Conservation (phyloP, 1,284 basidiomycete genomes). For the Boletellus sp. region DNA sequence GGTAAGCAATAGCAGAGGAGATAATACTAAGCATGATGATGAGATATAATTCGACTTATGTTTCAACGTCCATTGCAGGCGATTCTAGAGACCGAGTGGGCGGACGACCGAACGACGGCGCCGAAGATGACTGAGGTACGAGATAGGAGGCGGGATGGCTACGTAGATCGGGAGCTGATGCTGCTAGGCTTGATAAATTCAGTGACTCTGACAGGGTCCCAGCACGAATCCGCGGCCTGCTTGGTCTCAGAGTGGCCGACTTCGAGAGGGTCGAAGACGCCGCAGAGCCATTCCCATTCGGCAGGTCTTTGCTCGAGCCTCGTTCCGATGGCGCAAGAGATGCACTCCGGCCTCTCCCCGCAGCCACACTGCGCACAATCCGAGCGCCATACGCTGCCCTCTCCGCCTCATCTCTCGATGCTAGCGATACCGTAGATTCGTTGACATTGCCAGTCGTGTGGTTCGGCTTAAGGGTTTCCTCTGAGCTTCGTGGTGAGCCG, state of each 20-base stretch:
- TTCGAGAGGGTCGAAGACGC: conserved; percentile 21
- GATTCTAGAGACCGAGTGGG: conserved; percentile 11
- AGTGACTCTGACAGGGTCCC: conserved; percentile 5
- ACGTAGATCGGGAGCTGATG: conserved; percentile 28
- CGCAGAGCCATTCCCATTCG: conserved; percentile 12
- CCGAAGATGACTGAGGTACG: conserved; percentile 8
- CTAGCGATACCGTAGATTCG: conserved; percentile 44
- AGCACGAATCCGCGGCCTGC: conserved; percentile 9
- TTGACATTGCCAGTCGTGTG: conserved; percentile 35
- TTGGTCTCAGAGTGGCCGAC: conserved; percentile 23
- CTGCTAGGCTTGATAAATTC: conserved; percentile 18
- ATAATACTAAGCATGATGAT: conserved; percentile 11
- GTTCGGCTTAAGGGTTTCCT: conserved; percentile 62
- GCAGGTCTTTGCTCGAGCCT: conserved; percentile 8
- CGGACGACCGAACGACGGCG: conserved; percentile 7
- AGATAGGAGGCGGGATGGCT: conserved; percentile 7
- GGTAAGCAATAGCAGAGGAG: conserved; percentile 18
- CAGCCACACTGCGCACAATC: conserved; percentile 55
- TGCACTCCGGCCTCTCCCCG: conserved; percentile 41
- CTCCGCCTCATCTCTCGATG: conserved; percentile 19
- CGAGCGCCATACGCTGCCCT: conserved; percentile 40
- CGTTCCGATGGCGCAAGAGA: conserved; percentile 29
- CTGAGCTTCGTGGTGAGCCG: conserved; percentile 43
- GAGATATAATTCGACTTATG: conserved; percentile 22
- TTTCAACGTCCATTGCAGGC: conserved; percentile 13